These are phyloP conservation scores for Capsicum pubescens DNA, from an alignment of 257 asterid species.

Conservation along the genomic window DNA sequence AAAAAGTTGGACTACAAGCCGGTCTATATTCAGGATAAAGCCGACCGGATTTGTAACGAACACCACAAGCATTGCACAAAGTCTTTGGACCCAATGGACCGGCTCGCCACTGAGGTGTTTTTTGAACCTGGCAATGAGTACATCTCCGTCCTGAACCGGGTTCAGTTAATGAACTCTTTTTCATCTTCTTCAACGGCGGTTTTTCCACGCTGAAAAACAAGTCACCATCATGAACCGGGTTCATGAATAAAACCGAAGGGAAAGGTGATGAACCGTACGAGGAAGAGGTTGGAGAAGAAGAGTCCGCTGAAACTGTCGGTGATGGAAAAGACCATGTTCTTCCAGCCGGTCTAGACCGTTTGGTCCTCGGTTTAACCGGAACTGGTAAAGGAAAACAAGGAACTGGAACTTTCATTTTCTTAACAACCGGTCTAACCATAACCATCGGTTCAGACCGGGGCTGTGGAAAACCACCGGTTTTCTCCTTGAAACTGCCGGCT, in stretches of 20 bases:
- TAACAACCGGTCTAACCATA: constrained; percentile 36
- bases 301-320: constrained; percentile 47
- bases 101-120: constrained; percentile 90
- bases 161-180: constrained; percentile 49
- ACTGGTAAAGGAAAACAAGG: constrained; percentile 47
- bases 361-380: constrained; percentile 57
- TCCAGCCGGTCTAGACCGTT: constrained; percentile 51
- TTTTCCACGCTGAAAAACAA: constrained; percentile 48
- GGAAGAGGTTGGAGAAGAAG: constrained; percentile 55
- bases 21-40: constrained; percentile 81
- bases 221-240: constrained; percentile 47
- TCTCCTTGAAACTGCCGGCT: constrained; percentile 42
- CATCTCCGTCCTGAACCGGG: constrained; percentile 64
- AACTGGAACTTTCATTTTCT: constrained; percentile 35
- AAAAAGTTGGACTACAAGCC: constrained; percentile 86
- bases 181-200: constrained; percentile 61
- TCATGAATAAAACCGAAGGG: constrained; percentile 35
- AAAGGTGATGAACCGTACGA: constrained; percentile 47
- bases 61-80: constrained; percentile 84
- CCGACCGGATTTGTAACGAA: constrained; percentile 87
- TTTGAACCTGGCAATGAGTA: constrained; percentile 75
- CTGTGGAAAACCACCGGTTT: constrained; percentile 36
- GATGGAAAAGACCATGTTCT: constrained; percentile 54
- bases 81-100: constrained; percentile 87
- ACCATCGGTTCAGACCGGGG: constrained; percentile 43